These are phyloP conservation scores for Suillus fuscotomentosus DNA, from an alignment of 768 basidiomycete genomes.

Conservation along the genomic window DNA sequence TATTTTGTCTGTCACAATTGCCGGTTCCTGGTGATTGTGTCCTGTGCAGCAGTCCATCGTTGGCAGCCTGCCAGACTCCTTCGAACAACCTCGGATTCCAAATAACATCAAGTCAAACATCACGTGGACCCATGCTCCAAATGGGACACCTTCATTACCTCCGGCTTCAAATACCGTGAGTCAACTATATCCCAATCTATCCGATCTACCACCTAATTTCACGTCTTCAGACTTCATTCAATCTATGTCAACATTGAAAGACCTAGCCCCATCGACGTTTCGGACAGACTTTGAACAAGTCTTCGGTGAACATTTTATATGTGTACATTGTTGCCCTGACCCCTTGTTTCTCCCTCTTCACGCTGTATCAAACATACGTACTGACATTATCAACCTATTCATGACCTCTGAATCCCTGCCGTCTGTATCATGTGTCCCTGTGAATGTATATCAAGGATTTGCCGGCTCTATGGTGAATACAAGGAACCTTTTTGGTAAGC, in stretches of 20 bases:
- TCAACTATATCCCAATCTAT: conserved; percentile 11
- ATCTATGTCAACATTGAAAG: conserved; percentile 40
- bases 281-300: conserved; percentile 62
- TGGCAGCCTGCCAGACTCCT: conserved; percentile 47
- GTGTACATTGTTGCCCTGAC: too few relatives aligned
- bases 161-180: conserved; percentile 21
- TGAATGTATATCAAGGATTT: too few relatives aligned
- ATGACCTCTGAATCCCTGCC: too few relatives aligned
- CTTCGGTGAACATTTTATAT: conserved; percentile 47
- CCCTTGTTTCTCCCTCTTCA: too few relatives aligned
- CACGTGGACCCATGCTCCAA: conserved; percentile 34
- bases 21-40: not conserved
- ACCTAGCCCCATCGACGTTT: conserved; percentile 39
- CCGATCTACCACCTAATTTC: conserved; percentile 22
- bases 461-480: too few relatives aligned
- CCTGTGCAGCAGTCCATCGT: conserved; percentile 42
- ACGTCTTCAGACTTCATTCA: conserved; percentile 44
- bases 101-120: conserved; percentile 31
- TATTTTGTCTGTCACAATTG: not conserved
- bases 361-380: too few relatives aligned
- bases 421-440: too few relatives aligned
- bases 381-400: too few relatives aligned
- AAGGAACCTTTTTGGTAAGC: too few relatives aligned
- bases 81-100: conserved; percentile 35
- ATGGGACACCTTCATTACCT: conserved; percentile 30